Percentiles rank a stretch among this genome's conserved stretches.
Evolutionary conservation across 2,329 filamentous ascomycete genomes (phyloP).

Genomic region (Trichoderma pleuroti): DNA sequence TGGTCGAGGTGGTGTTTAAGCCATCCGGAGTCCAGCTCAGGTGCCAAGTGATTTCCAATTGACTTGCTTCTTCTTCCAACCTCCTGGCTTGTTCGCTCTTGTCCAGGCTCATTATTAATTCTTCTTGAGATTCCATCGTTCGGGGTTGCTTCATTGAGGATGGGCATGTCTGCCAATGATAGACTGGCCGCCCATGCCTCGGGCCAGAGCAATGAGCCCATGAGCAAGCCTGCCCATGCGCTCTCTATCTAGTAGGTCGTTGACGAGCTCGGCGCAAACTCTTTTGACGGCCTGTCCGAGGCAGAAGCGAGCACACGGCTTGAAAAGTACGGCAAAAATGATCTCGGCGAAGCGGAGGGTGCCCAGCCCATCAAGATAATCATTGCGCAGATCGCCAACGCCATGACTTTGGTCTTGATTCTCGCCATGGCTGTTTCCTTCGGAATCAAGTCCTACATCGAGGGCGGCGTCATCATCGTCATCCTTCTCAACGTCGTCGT

Average conservation of each 20-base stretch:
- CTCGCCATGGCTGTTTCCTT: conserved; percentile 33
- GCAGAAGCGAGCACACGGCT: not conserved
- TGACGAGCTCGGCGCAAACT: not conserved
- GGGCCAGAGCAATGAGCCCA: not conserved
- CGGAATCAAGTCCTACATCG: not conserved
- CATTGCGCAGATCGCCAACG: conserved; percentile 63
- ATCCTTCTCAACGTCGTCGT: conserved; percentile 57
- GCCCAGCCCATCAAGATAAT: conserved; percentile 63
- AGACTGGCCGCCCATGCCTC: not conserved
- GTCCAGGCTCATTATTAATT: not conserved
- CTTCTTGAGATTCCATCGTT: not conserved
- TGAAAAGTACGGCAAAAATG: not conserved
- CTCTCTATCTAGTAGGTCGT: not conserved
- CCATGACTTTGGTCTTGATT: conserved; percentile 61
- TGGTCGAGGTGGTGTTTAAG: not conserved
- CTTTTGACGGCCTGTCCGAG: not conserved
- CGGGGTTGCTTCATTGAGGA: not conserved
- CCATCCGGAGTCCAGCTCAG: not conserved
- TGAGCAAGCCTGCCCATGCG: not conserved
- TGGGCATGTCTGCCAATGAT: not conserved
- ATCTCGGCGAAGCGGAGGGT: conserved; percentile 44
- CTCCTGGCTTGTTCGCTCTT: not conserved
- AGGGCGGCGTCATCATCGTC: conserved; percentile 35
- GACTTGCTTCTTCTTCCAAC: not conserved
- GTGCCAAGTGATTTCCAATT: not conserved